Conservation (phyloP, 495 filamentous ascomycete species). For the Talaromyces wortmannii region DNA sequence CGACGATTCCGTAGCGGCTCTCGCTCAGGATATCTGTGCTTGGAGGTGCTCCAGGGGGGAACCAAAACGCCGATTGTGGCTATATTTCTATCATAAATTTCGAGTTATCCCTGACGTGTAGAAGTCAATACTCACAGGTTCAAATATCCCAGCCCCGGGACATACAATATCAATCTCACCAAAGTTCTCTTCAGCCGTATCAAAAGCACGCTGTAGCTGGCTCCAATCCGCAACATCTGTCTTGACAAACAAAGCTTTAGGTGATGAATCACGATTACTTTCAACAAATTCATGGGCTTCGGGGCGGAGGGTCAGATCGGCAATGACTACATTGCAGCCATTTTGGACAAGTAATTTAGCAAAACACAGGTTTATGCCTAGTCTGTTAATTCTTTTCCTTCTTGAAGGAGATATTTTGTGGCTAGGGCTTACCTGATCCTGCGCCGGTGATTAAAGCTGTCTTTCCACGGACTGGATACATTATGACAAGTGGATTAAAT, state of each 20-base stretch:
- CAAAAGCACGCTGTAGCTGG: slow-evolving; percentile 36
- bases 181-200: slow-evolving; percentile 26
- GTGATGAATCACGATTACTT: slow-evolving; percentile 3
- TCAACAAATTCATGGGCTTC: slow-evolving; percentile 42
- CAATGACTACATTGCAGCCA: slow-evolving; percentile 46
- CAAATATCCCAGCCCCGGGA: slow-evolving; percentile 47
- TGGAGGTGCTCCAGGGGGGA: slow-evolving; percentile 29
- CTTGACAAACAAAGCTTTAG: slow-evolving; percentile 36
- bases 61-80: slow-evolving; percentile 46
- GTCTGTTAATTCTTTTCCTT: too few relatives aligned
- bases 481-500: too few relatives aligned
- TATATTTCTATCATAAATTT: too few relatives aligned
- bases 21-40: slow-evolving; percentile 23
- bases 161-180: slow-evolving; percentile 42
- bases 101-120: too few relatives aligned
- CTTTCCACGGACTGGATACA: too few relatives aligned
- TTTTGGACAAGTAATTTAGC: slow-evolving; percentile 36
- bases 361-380: slow-evolving; percentile 34
- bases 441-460: too few relatives aligned
- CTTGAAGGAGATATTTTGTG: too few relatives aligned
- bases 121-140: too few relatives aligned
- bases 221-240: slow-evolving; percentile 44
- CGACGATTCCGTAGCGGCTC: slow-evolving; percentile 33
- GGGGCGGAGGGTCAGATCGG: slow-evolving; percentile 41
- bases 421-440: too few relatives aligned